Evolutionary conservation across 768 basidiomycete species (phyloP), one percentile per base, ranked within the genome.

Genomic region (Auricularia sp.): DNA sequence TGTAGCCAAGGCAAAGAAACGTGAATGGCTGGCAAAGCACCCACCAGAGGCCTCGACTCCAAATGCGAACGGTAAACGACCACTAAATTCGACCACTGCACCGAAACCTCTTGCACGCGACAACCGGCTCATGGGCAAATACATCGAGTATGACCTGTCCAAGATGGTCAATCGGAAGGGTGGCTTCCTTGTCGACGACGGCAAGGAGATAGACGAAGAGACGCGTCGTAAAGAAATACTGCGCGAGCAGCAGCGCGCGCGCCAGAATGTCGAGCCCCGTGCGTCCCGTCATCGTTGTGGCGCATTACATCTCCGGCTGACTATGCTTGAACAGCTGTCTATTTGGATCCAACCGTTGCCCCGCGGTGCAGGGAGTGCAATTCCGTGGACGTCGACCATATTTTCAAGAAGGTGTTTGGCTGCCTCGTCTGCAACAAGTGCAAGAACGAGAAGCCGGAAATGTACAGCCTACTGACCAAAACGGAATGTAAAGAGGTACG

Each of bases 131-230:
- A 65, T 68, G 68, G 96, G 93, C 34, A 91, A 85, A 60, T 98
- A 98, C 77, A 96, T 96, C 68, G 96, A 98, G 68, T 98, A 97
- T 84, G 95, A 98, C 74, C 75, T 98, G 14, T 90, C 90, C 12
- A 98, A 97, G 80, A 91, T 98, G 87, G 88, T 93, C 71, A 98
- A 99, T 74, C 88, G 93, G 7, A 90, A 94, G 73, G 97, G 96
- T 61, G 97, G 97, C 1, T 99, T 98, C 74, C 75, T 99, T 71
- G 80, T 96, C 4, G 91, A 96, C 67, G 94, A 96, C 54, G 87
- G 84, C n/a, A 84, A 86, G 68, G 89, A 90, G 67, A 81, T 85
- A 1, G 87, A 91, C 69, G 91, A 91, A 64, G 87, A 89, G 33
- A 75, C 86, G 66, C 79, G 85, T 59, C 76, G 86, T 67, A 90